Evolutionary conservation across 257 asterid species (phyloP), one percentile per base, ranked within the genome.

Genomic region (Cynanchum wilfordii): DNA sequence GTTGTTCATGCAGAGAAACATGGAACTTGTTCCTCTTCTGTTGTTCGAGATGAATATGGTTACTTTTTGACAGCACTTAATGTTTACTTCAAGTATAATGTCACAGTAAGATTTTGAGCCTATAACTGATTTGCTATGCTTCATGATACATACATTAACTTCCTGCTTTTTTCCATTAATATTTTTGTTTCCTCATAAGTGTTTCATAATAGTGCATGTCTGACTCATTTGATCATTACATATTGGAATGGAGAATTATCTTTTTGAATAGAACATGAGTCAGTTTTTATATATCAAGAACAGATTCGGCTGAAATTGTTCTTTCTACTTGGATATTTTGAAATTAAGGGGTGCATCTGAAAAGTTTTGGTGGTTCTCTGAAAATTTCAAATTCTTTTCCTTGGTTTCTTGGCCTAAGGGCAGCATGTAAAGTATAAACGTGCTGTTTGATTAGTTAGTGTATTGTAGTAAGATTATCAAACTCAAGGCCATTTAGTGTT

Each of bases 11-110:
- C 86, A 92, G 99, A 95, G 84, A 95, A 92, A 70, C 98, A 95
- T 72, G 99, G 99, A 83, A 95, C 99, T 49, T 95, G 98, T 79
- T 77, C 89, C 44, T 83, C 87, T 75, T 71, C 94, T 65, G 91
- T 86, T 73, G 75, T 87, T 36, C 86, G 86, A 74, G 95, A 92
- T 70, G 99, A 95, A 80, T 89, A 90, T 81, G 83, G 49, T 33
- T 95, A 88, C 84, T 95, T 95, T 74, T 63, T 86, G 83, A 92
- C 85, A 16, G 60, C 88, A 19, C 92, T 95, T 78, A 89, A 89
- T 79, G 60, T 87, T n/a, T 95, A 87, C 79, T 87, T 86, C 91
- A 84, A 95, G 72, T 89, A 87, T 73, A 92, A 95, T 27, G 89
- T 90, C 81, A 90, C 99, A 13, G 99, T 95, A 87, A 87, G 99